Conservation (phyloP, 495 filamentous ascomycete genomes). For the Cladorrhinum samala region DNA sequence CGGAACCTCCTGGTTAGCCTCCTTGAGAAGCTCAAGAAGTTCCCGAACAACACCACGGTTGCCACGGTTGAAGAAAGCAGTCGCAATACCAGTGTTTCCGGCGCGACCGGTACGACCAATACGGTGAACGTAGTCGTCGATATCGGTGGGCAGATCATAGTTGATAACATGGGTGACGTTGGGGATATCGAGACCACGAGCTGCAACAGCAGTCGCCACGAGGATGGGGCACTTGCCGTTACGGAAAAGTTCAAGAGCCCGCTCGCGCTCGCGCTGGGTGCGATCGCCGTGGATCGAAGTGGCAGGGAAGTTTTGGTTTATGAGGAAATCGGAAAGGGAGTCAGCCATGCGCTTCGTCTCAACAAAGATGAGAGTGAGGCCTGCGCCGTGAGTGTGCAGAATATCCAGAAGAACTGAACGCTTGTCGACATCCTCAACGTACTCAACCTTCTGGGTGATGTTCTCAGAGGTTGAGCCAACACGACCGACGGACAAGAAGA, state of each 20-base stretch:
- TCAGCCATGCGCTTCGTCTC: slow-evolving; percentile 99
- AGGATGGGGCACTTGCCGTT: slow-evolving; percentile 91
- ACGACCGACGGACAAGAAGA: slow-evolving; percentile 97
- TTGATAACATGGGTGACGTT: slow-evolving; percentile 99
- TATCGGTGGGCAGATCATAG: slow-evolving; percentile 97
- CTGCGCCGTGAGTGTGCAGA: slow-evolving; percentile 86
- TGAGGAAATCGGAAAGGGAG: slow-evolving; percentile 90
- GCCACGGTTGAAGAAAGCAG: slow-evolving; percentile 98
- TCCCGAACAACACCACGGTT: slow-evolving; percentile 97
- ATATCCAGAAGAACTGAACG: slow-evolving; percentile 96
- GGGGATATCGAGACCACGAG: slow-evolving; percentile 92
- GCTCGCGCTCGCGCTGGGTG: slow-evolving; percentile 97
- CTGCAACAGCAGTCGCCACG: slow-evolving; percentile 94
- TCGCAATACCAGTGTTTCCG: slow-evolving; percentile 96
- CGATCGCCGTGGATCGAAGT: slow-evolving; percentile 98
- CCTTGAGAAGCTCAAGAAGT: slow-evolving; percentile 91
- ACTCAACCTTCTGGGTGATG: slow-evolving; percentile 98
- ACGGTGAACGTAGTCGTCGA: slow-evolving; percentile 98
- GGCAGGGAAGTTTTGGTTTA: slow-evolving; percentile 97
- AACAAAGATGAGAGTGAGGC: slow-evolving; percentile 94
- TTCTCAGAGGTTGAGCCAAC: slow-evolving; percentile 99
- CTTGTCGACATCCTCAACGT: slow-evolving; percentile 96
- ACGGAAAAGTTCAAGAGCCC: slow-evolving; percentile 93
- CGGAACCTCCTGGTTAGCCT: slow-evolving; percentile 95
- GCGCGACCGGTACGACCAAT: slow-evolving; percentile 99